phyloP scores from a whole-genome alignment of 441 rosid species.

The Populus hybrid region DNA sequence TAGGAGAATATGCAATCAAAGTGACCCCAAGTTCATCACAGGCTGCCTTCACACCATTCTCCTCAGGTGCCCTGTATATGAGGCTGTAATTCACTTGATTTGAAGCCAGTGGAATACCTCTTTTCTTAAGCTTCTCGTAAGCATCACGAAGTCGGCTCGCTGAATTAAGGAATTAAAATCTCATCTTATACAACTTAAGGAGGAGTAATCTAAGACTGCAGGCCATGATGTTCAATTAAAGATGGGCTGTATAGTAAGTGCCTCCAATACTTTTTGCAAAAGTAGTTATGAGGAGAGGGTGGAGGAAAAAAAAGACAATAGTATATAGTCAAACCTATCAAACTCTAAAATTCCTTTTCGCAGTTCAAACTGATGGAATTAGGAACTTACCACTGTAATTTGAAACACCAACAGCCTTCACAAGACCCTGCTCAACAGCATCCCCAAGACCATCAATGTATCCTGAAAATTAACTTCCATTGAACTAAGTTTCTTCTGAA shows the following conservation, averaged over 20 bases:
- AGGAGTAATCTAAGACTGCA: slow-evolving; percentile 2
- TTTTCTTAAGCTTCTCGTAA: slow-evolving; percentile 68
- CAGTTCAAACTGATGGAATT: not conserved
- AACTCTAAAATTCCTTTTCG: not conserved
- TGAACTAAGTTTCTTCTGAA: slow-evolving; percentile 23
- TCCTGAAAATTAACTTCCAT: slow-evolving; percentile 51
- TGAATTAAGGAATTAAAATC: slow-evolving; percentile 25
- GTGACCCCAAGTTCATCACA: slow-evolving; percentile 95
- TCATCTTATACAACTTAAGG: not conserved
- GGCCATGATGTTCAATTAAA: not conserved
- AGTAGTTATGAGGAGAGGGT: not conserved
- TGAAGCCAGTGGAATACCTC: slow-evolving; percentile 93
- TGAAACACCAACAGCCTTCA: slow-evolving; percentile 98
- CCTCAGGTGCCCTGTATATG: slow-evolving; percentile 81
- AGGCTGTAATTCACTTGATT: slow-evolving; percentile 99
- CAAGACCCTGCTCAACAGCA: slow-evolving; percentile 95
- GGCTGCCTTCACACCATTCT: slow-evolving; percentile 83
- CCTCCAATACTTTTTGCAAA: not conserved
- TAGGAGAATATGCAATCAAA: slow-evolving; percentile 89
- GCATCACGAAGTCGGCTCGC: slow-evolving; percentile 83
- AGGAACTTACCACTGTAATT: slow-evolving; percentile 72
- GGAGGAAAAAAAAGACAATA: not conserved
- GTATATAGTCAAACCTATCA: not conserved
- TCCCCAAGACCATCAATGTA: slow-evolving; percentile 97
- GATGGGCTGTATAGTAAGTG: no score